Evolutionary conservation across 805 yeast species (phyloP), one percentile per base, ranked within the genome.

Genomic region (Kregervanrija fluxuum): DNA sequence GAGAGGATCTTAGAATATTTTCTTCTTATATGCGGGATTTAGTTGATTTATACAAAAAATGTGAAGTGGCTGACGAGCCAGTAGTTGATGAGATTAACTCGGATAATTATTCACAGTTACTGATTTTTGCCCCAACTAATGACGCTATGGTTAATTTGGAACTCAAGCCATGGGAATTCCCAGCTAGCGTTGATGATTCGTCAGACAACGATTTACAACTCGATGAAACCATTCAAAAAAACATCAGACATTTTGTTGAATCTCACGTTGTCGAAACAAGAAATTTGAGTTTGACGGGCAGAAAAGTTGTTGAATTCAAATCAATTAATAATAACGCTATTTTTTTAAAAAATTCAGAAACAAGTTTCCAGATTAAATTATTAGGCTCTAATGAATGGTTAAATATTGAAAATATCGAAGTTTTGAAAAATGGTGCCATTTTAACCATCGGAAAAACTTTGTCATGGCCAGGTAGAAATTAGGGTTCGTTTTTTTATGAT

Each of bases 131-230:
- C 3, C 95, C 95, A 8, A 68, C 78, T 2, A 78, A 87, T 55
- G 62, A 60, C 11, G 90, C 87, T 3, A 68, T 87, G 47, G 64
- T 65, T 31, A 63, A 69, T 2, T 56, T 81, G 40, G 11, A 61
- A 3, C 45, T 60, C 44, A 87, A 86, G 59, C 95, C 95, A 15
- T 88, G 95, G 95, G 82, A 82, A 57, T 87, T 82, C 61, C 95
- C 95, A 0, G 59, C 56, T 8, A 54, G 67, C 5, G 66, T 77
- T 12, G 68, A 68, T 16, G 69, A 65, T 6, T 14, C 38, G 6
- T 65, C 71, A 33, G 59, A 61, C 40, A 67, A 69, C 16, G 71
- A 73, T 38, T 22, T 17, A 5, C 45, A 50, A 22, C 33, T 44
- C 31, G 88, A 81, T 44, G 61, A 65, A 30, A 64, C 72, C 0